These are phyloP conservation scores for Pseudopyricularia cyperi DNA, from an alignment of 2,329 filamentous ascomycete species.

Conservation along the genomic window DNA sequence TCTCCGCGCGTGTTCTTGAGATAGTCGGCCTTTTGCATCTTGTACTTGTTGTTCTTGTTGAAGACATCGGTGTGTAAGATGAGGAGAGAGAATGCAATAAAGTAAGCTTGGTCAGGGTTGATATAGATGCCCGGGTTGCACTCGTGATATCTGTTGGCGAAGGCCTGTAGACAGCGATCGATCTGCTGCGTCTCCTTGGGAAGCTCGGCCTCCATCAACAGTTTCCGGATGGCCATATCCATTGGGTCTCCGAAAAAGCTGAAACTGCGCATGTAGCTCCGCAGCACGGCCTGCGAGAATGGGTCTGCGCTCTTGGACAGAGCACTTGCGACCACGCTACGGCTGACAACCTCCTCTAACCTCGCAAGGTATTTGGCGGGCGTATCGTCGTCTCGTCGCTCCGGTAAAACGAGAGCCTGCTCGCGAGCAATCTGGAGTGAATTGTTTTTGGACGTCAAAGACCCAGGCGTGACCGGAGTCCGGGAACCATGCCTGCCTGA, in stretches of 20 bases:
- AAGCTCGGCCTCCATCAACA: constrained; percentile 91
- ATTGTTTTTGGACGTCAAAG: constrained; percentile 64
- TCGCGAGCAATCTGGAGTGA: constrained; percentile 69
- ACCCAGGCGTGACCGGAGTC: constrained; percentile 55
- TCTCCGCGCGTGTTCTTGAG: constrained; percentile 88
- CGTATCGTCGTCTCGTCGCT: constrained; percentile 75
- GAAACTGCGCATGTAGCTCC: constrained; percentile 93
- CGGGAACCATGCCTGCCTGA: constrained; percentile 54
- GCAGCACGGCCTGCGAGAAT: constrained; percentile 70
- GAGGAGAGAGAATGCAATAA: constrained; percentile 90
- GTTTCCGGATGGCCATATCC: constrained; percentile 92
- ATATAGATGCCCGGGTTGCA: constrained; percentile 95
- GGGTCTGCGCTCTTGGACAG: constrained; percentile 76
- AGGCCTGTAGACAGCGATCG: constrained; percentile 83
- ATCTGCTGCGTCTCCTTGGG: constrained; percentile 98
- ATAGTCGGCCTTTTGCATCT: constrained; percentile 95
- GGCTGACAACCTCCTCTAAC: constrained; percentile 66
- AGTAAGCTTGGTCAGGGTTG: constrained; percentile 88
- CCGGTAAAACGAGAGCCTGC: constrained; percentile 51
- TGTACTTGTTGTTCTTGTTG: constrained; percentile 99
- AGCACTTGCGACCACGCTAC: constrained; percentile 71
- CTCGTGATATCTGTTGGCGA: constrained; percentile 93
- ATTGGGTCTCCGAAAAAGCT: constrained; percentile 94
- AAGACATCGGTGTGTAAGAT: constrained; percentile 98
- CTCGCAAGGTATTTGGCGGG: constrained; percentile 79